Percentiles rank a stretch among this genome's conserved stretches.
Conservation (phyloP, 2,329 filamentous ascomycete genomes). For the Ceratocystiopsis minuta region DNA sequence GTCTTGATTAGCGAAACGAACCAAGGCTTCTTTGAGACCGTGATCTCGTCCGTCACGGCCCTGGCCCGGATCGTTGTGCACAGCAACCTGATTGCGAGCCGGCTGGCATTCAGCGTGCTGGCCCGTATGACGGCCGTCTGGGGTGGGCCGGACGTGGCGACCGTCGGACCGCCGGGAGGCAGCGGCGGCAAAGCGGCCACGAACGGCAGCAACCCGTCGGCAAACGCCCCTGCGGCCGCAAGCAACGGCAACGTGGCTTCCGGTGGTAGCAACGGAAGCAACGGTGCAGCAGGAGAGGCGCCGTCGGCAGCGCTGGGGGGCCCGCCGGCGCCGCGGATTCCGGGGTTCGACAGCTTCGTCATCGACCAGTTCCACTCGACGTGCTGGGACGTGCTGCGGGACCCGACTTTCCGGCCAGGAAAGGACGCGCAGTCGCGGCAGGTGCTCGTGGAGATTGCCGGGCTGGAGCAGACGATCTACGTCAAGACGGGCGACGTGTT, state of each 20-base stretch:
- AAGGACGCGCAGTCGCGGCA: slow-evolving; percentile 74
- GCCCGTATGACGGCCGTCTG: slow-evolving; percentile 70
- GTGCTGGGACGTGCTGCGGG: slow-evolving; percentile 74
- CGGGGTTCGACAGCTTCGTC: slow-evolving; percentile 84
- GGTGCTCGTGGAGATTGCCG: slow-evolving; percentile 74
- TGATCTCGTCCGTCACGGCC: slow-evolving; percentile 70
- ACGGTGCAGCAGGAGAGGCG: not conserved
- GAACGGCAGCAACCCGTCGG: not conserved
- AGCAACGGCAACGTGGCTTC: not conserved
- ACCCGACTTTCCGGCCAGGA: slow-evolving; percentile 60
- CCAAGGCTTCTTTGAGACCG: slow-evolving; percentile 73
- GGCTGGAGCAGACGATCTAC: slow-evolving; percentile 76
- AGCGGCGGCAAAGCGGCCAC: slow-evolving; percentile 14
- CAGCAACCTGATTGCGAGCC: slow-evolving; percentile 39
- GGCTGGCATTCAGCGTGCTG: slow-evolving; percentile 67
- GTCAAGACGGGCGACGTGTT: slow-evolving; percentile 75
- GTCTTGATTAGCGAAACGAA: slow-evolving; percentile 83
- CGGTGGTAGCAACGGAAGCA: not conserved
- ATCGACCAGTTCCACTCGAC: slow-evolving; percentile 75
- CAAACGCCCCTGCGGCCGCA: not conserved
- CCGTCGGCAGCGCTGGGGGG: slow-evolving; percentile 7
- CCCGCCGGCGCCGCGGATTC: slow-evolving; percentile 41
- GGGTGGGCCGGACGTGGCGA: slow-evolving; percentile 67
- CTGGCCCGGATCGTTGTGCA: slow-evolving; percentile 58
- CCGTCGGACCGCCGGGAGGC: slow-evolving; percentile 33